A percentile compares a stretch with the other conserved stretches of the same genome.
phyloP scores from a whole-genome alignment of 148 eudicot genomes.

The Vaccinium darrowii region DNA sequence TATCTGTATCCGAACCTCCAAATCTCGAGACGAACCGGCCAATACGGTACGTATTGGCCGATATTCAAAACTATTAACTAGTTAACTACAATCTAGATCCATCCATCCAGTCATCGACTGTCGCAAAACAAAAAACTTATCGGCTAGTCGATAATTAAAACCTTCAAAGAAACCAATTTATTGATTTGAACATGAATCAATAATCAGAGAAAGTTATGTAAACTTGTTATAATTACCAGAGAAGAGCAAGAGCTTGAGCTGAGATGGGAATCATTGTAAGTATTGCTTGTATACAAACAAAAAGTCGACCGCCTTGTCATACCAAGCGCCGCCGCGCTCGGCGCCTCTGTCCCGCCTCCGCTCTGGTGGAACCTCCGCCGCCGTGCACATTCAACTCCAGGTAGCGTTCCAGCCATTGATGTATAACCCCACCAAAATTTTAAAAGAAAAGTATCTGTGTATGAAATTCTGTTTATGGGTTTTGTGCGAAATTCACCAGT shows the following conservation, averaged over 20 bases:
- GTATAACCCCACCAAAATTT: neutral
- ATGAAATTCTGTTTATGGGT: neutral
- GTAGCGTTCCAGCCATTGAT: constrained; percentile 66
- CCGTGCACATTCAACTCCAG: constrained; percentile 79
- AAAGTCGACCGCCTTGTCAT: constrained; percentile 35
- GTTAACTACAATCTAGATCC: no score
- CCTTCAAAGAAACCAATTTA: neutral
- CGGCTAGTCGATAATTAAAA: neutral
- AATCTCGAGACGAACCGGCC: no score
- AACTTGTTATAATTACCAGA: constrained; percentile 2
- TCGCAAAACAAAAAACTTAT: neutral
- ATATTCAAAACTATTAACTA: no score
- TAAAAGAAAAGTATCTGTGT: neutral
- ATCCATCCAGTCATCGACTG: no score
- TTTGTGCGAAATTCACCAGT: neutral
- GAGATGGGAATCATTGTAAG: constrained; percentile 24
- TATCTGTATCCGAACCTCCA: no score
- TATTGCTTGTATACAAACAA: constrained; percentile 37
- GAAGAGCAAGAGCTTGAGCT: constrained; percentile 20
- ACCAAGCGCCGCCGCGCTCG: constrained; percentile 12
- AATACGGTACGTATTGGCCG: no score
- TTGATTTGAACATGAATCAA: neutral
- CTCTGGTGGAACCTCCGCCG: constrained; percentile 56
- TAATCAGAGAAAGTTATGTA: neutral
- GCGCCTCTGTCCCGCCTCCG: constrained; percentile 16